These are phyloP conservation scores for Beta macrorhiza DNA, from an alignment of 179 eudicot species.

Conservation along the genomic window DNA sequence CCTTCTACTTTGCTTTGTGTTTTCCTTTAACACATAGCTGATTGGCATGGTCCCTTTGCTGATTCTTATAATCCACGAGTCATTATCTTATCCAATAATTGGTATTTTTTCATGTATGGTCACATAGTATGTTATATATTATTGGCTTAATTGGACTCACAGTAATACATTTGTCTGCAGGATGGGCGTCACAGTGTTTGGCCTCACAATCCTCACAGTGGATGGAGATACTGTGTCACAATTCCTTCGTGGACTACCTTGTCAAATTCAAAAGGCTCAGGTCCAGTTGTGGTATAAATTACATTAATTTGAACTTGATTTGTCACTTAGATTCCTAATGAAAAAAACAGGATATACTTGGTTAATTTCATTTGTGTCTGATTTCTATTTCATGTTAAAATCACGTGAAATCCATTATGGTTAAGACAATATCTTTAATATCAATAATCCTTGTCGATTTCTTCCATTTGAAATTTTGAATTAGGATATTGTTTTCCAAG, in stretches of 20 bases:
- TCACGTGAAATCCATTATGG: neutral
- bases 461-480: neutral
- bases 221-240: conserved; percentile 92
- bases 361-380: conserved; percentile 7
- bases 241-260: conserved; percentile 82
- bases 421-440: conserved; percentile 2
- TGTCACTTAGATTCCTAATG: neutral
- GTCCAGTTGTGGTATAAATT: conserved; percentile 70
- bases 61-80: neutral
- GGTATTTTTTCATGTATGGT: neutral
- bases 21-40: neutral
- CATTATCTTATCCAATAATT: neutral
- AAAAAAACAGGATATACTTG: neutral
- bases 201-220: conserved; percentile 80
- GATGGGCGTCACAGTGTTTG: conserved; percentile 74
- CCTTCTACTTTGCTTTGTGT: neutral
- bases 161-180: conserved; percentile 37
- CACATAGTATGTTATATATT: neutral
- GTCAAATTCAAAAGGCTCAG: conserved; percentile 61
- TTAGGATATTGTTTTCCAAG: neutral
- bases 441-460: neutral
- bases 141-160: neutral
- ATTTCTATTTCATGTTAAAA: neutral
- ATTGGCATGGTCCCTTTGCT: neutral
- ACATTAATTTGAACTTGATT: conserved; percentile 2